Base-by-base conservation (phyloP, 2,329 filamentous ascomycete genomes). In the Ophiocordyceps camponoti-leonardi region DNA sequence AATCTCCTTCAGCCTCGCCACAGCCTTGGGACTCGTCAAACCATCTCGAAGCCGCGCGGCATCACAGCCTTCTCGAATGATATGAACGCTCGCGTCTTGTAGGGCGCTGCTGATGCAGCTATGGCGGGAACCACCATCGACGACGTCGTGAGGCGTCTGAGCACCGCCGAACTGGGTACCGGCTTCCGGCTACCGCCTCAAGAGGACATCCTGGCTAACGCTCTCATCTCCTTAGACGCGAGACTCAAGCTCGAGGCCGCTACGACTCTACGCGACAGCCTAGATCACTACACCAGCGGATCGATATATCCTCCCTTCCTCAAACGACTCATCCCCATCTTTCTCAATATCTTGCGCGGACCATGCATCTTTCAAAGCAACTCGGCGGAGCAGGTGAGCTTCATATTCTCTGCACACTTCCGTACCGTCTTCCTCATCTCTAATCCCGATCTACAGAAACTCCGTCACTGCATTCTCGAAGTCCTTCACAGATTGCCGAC, bases 391-490 rank as follows among this genome's bases (percentile, higher is more conserved):
- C 92, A 96, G 73, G 83, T 87, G 63, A 59, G 73, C 11, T 20
- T 39, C 12, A 12, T 14, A 14, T 31, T 28, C 13, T n/a, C 41
- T 43, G 16, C n/a, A 10, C 14, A 10, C 14, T 14, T 3, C 6
- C 18, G 16, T 26, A 10, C 10, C 18, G 8, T 22, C 23, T 6
- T 8, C 28, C 14, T 41, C 11, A 1, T 19, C 42, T 42, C 54
- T 60, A 47, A 60, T 45, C 2, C 13, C 2, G 6, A 11, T 53
- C n/a, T n/a, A n/a, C n/a, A 86, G 79, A 93, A 87, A 76, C 70
- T 98, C 52, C 86, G 92, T 51, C 92, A 92, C 60, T 93, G 84
- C 60, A 76, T 94, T 43, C 81, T 99, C 53, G 93, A 98, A 64
- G 94, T 95, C 53, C 72, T 99, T 28, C 87, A 96, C 63, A 80